Base-by-base conservation (phyloP, 805 yeast species). In the Pichia californica region DNA sequence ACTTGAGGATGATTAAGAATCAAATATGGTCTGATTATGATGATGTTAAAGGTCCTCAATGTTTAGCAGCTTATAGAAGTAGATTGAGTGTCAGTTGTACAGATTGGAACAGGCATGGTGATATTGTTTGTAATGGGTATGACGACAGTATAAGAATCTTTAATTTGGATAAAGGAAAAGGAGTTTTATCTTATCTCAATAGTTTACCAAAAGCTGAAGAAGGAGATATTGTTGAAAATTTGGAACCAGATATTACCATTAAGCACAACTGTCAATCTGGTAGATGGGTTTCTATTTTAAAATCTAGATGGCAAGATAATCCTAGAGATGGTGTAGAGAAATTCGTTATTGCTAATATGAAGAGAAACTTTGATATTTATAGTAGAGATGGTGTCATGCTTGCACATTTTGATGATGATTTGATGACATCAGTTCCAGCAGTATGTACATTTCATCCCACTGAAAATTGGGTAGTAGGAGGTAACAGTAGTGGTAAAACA, bases 201-300 rank as follows among this genome's bases (percentile, higher is more conserved):
- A 46, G 48, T 7, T 33, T 47, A n/a, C 46, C 49, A 6, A 42
- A 48, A 27, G 53, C 61, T 3, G 47, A 52, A 20, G 55, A 50
- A 15, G 52, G 44, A 4, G 57, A 54, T 19, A 51, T 62, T 5
- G 66, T 72, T 1, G 57, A 55, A 7, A 74, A 72, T 41, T 52
- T 88, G 28, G 59, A 55, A n/a, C 95, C 96, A 0, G 57, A 71
- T 25, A 71, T 76, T 23, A 76, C 77, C 9, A 69, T 91, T 39
- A 76, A 76, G 44, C 99, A 93, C 59, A 93, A 93, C 56, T 93
- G 99, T 65, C 96, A 91, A 62, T 84, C 96, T 0, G 99, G 99
- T 0, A 71, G 96, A 51, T 91, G 99, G 99, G 96, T 93, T 0
- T 81, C 95, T 1, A 91, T 91, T 37, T 66, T 91, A 45, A 88